phyloP scores from a whole-genome alignment of 176 grass and related monocot genomes.

The Puccinellia tenuiflora region DNA sequence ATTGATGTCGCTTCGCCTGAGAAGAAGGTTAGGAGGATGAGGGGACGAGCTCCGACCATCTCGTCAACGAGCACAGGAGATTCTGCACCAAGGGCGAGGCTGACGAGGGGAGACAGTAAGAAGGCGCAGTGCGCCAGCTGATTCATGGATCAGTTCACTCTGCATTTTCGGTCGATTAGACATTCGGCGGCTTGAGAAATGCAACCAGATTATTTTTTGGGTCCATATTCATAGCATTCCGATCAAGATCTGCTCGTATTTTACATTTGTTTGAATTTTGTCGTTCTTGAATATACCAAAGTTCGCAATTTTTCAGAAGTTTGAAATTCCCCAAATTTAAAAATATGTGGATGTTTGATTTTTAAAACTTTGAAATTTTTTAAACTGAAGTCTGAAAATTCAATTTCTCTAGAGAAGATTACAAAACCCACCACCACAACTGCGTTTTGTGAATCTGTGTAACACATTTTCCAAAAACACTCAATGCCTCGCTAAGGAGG shows the following conservation, averaged over 20 bases:
- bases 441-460: no score
- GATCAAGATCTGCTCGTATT: not conserved
- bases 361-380: no score
- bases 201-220: not conserved
- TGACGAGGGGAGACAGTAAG: not conserved
- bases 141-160: not conserved
- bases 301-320: not conserved
- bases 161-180: not conserved
- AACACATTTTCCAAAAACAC: no score
- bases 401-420: no score
- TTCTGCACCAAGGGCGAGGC: not conserved
- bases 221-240: not conserved
- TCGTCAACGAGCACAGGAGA: not conserved
- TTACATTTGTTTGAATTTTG: not conserved
- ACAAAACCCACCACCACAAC: no score
- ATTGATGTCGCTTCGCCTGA: not conserved
- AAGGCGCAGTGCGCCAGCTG: not conserved
- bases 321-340: not conserved
- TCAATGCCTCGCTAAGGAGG: no score
- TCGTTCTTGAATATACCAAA: no score
- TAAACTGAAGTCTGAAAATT: no score
- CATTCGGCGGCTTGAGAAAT: not conserved
- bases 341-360: no score
- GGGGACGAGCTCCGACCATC: not conserved
- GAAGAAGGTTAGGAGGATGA: conserved; percentile 42